Evolutionary conservation across 495 filamentous ascomycete genomes (phyloP), one percentile per base, ranked within the genome.

Genomic region (Podospora fimiseda): DNA sequence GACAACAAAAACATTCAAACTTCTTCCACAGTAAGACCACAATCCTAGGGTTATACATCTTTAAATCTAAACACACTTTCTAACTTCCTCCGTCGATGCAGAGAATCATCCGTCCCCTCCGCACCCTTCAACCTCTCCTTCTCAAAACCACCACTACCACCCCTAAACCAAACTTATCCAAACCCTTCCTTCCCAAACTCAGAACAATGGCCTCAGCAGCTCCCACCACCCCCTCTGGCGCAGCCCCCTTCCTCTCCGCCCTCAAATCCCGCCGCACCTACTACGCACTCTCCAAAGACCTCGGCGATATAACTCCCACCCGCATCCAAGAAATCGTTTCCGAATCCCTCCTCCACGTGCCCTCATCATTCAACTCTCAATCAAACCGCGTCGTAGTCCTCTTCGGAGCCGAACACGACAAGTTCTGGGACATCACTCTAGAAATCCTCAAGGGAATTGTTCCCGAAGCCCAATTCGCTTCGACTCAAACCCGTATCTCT

Each of bases 321-420:
- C 70, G 70, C 58, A 73, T 87, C 69, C 64, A 75, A 55, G 73
- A 80, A 56, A 75, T 86, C 62, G 71, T 81, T 59, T 70, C 72
- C 57, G 63, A 79, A 42, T 64, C 69, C 39, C 55, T 85, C 49
- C 69, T 74, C 45, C 74, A 85, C 63, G 66, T 76, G 27, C 83
- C 83, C 15, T 73, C 66, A 36, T 76, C 74, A 61, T 87, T 85
- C 81, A 87, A 87, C 77, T 79, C 76, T 41, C 83, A 87, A 70
- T 73, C 70, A 60, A 76, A 80, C 60, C 80, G 83, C 48, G 65
- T 77, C 36, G 69, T 87, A 13, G 75, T 85, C 21, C 75, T 86
- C 55, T 70, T 84, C 60, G 78, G 79, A 49, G 75, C 68, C 51
- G 81, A 84, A 61, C 82, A 86, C 65, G 75, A 82, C 50, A 80